A percentile compares a stretch with the other conserved stretches of the same genome.
phyloP scores from a whole-genome alignment of 78 protist species.

The Dictyostelium brefeldianum region DNA sequence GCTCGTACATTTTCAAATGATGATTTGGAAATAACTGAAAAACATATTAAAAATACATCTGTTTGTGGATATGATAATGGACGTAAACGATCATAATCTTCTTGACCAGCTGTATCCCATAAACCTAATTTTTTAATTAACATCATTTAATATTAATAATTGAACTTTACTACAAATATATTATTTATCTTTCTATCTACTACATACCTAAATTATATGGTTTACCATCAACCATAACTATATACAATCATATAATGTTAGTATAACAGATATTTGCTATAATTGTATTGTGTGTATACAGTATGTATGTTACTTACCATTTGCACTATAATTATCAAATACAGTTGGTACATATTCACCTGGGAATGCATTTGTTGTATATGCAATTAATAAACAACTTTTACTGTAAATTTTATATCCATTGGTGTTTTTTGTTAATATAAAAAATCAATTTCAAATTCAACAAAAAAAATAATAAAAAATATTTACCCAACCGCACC shows the following conservation, averaged over 20 bases:
- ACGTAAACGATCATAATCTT: slow-evolving; percentile 84
- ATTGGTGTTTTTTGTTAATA: neutral
- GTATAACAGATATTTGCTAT: too few relatives aligned
- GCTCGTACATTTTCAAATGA: slow-evolving; percentile 62
- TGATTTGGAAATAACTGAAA: slow-evolving; percentile 39
- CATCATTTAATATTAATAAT: neutral
- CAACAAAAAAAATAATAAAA: too few relatives aligned
- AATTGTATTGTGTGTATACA: too few relatives aligned
- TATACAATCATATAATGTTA: too few relatives aligned
- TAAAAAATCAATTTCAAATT: too few relatives aligned
- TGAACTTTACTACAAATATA: slow-evolving; percentile 53
- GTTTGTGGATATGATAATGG: slow-evolving; percentile 87
- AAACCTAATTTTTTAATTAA: too few relatives aligned
- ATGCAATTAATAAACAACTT: slow-evolving; percentile 91
- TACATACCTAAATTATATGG: slow-evolving; percentile 74
- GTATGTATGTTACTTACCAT: too few relatives aligned
- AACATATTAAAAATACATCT: slow-evolving; percentile 81
- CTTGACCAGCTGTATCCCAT: slow-evolving; percentile 87
- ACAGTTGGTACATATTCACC: slow-evolving; percentile 91
- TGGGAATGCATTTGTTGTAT: slow-evolving; percentile 95
- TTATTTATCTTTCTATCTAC: slow-evolving; percentile 85
- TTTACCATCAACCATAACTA: slow-evolving; percentile 79
- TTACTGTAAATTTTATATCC: slow-evolving; percentile 61
- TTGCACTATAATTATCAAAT: slow-evolving; percentile 85
- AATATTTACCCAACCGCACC: slow-evolving; percentile 56